Evolutionary conservation across 441 rosid genomes (phyloP).

Genomic region (Populus tomentosa): DNA sequence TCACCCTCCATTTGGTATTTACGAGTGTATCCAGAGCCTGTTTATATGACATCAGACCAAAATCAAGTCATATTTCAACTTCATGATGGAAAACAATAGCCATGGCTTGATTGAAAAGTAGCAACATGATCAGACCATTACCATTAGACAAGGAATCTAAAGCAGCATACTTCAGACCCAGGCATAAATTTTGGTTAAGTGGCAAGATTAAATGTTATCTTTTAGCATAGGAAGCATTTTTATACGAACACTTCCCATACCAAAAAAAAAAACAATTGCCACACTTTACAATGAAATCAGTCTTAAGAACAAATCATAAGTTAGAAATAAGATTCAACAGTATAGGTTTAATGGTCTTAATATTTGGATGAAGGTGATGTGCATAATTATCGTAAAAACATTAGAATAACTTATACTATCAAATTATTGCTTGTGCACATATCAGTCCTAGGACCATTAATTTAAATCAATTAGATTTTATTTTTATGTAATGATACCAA

Average conservation of each 20-base stretch:
- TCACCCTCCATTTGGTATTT: slow-evolving; percentile 89
- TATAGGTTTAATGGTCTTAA: background rate
- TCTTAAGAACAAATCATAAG: background rate
- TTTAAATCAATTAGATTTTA: background rate
- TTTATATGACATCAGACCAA: slow-evolving; percentile 14
- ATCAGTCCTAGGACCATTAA: background rate
- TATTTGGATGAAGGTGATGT: background rate
- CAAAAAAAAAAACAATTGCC: background rate
- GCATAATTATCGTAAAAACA: background rate
- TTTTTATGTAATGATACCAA: background rate
- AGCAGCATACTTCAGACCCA: background rate
- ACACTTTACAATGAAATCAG: background rate
- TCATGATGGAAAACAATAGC: background rate
- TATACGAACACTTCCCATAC: background rate
- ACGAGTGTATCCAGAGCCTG: slow-evolving; percentile 97
- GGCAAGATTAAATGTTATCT: background rate
- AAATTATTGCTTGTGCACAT: background rate
- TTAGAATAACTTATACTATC: background rate
- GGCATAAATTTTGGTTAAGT: background rate
- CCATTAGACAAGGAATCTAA: background rate
- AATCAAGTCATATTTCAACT: background rate
- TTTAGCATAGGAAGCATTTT: background rate
- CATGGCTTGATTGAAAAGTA: background rate
- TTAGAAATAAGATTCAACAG: background rate
- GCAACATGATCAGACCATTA: slow-evolving; percentile 5